A percentile compares a stretch with the other conserved stretches of the same genome.
These are phyloP conservation scores for Eremothecium coryli DNA, from an alignment of 1,139 yeast species.

Conservation along the genomic window DNA sequence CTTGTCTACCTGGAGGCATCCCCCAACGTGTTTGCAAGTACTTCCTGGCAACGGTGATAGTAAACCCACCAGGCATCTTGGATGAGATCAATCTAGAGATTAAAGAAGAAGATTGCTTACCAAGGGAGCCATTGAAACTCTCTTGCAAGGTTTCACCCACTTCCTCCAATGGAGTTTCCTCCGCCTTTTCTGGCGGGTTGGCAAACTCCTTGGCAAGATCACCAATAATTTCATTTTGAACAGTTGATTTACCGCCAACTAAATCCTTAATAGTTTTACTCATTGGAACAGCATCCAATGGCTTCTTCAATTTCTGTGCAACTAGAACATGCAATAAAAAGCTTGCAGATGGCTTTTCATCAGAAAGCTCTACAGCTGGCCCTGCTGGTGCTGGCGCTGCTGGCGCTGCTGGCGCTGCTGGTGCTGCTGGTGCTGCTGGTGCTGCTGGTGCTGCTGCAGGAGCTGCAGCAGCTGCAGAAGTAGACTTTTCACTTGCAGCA, in stretches of 20 bases:
- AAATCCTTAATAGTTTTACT: constrained; percentile 91
- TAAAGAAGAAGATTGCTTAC: constrained; percentile 85
- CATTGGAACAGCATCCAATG: constrained; percentile 77
- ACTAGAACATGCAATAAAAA: constrained; percentile 81
- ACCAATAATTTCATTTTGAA: constrained; percentile 96
- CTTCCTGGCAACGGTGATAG: constrained; percentile 83
- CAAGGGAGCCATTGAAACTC: constrained; percentile 75
- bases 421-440: constrained; percentile 39
- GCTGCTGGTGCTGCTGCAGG: constrained; percentile 39
- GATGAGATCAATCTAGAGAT: constrained; percentile 88
- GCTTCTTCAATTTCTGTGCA: constrained; percentile 90
- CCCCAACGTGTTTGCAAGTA: constrained; percentile 89
- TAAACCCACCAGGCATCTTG: constrained; percentile 99
- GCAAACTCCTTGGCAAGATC: constrained; percentile 98
- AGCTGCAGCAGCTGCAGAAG: constrained; percentile 35
- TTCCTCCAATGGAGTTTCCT: constrained; percentile 92
- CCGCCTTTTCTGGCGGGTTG: constrained; percentile 96
- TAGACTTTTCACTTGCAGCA: constrained; percentile 33
- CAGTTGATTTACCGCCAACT: constrained; percentile 97
- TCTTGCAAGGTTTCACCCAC: constrained; percentile 94
- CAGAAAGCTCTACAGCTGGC: constrained; percentile 75
- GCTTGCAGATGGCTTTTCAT: constrained; percentile 80
- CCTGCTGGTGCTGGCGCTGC: constrained; percentile 58
- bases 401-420: constrained; percentile 48
- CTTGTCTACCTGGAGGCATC: constrained; percentile 88